Conservation (phyloP, 164 flowering plant species). For the grape (Vitis vinifera) region DNA sequence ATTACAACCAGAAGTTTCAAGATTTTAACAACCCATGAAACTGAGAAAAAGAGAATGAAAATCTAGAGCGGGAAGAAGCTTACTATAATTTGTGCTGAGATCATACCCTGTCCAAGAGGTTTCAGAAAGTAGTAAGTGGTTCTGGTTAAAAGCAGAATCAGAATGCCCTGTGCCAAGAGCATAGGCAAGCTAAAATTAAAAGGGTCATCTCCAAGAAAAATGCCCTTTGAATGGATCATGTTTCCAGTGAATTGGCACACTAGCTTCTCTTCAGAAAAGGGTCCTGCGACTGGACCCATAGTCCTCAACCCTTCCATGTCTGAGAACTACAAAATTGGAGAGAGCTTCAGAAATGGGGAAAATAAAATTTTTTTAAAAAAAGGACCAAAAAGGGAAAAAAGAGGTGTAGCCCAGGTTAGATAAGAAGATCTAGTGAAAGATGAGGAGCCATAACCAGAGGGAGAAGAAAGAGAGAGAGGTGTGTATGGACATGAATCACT, state of each 20-base stretch:
- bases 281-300: background rate
- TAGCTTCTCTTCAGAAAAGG: constrained; percentile 5
- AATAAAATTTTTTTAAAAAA: too few relatives aligned
- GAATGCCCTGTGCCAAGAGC: constrained; percentile 10
- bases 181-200: constrained; percentile 12
- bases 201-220: constrained; percentile 15
- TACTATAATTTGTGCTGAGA: constrained; percentile 30
- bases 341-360: background rate
- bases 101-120: constrained; percentile 26
- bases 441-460: too few relatives aligned
- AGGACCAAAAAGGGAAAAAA: too few relatives aligned
- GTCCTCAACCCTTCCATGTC: constrained; percentile 21
- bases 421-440: too few relatives aligned
- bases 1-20: too few relatives aligned
- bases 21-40: too few relatives aligned
- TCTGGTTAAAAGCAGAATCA: constrained; percentile 8
- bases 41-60: background rate
- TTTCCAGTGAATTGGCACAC: constrained; percentile 16
- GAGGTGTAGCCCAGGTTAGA: too few relatives aligned
- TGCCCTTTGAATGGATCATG: constrained; percentile 9
- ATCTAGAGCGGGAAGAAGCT: background rate
- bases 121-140: constrained; percentile 6
- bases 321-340: background rate
- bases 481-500: too few relatives aligned
- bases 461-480: too few relatives aligned